Percentiles rank a stretch among this genome's conserved stretches.
Evolutionary conservation across 2,329 filamentous ascomycete genomes (phyloP).

Genomic region (Trichophyton mentagrophytes): DNA sequence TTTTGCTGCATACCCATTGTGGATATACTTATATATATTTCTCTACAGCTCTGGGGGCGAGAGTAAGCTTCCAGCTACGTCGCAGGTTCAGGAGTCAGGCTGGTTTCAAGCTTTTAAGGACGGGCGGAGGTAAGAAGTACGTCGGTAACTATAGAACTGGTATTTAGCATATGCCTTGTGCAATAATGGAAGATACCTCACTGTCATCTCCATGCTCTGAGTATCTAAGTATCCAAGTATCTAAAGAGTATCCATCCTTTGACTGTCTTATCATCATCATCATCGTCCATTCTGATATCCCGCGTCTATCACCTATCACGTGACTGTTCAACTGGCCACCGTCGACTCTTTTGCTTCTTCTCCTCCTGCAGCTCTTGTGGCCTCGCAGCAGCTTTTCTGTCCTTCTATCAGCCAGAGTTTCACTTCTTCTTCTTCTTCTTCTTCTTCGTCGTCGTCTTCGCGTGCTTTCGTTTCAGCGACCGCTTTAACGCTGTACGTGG

Average conservation of each 20-base stretch:
- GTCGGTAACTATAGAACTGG: background rate
- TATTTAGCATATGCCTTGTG: too few species aligned
- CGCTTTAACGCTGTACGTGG: background rate
- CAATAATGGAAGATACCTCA: too few species aligned
- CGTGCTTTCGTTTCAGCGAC: background rate
- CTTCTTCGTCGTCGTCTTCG: background rate
- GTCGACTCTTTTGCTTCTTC: background rate
- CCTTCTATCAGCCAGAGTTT: background rate
- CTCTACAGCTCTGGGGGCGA: background rate
- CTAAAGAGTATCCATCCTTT: too few species aligned
- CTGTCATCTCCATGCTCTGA: too few species aligned
- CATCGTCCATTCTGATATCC: too few species aligned
- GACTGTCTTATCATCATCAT: too few species aligned
- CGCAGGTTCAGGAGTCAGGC: background rate
- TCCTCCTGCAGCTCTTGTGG: background rate
- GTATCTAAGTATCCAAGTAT: too few species aligned
- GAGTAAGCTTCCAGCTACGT: background rate
- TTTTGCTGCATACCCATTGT: background rate
- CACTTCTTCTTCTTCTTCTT: background rate
- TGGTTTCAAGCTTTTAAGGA: background rate
- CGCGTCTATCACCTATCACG: too few species aligned
- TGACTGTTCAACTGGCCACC: background rate
- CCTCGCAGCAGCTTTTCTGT: background rate
- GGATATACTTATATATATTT: background rate
- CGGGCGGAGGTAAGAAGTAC: background rate